Conservation (phyloP, 1,284 basidiomycete species). For the Sutorius eximius region DNA sequence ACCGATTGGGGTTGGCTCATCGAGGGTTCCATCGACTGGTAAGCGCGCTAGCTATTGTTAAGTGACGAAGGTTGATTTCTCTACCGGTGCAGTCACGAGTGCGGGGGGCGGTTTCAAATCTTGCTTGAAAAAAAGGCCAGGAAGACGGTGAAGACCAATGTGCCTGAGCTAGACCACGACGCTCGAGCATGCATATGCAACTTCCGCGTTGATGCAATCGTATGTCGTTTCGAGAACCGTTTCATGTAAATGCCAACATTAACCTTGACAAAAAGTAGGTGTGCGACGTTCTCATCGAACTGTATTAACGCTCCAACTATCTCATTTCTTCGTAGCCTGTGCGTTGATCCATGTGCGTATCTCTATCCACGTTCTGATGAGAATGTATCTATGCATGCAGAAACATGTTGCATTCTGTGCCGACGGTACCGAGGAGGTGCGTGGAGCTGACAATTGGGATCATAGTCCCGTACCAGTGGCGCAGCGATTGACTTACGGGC, state of each 20-base stretch:
- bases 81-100: constrained; percentile 9
- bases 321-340: constrained; percentile 11
- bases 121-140: constrained; percentile 22
- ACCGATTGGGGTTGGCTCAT: constrained; percentile 29
- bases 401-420: constrained; percentile 61
- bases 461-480: constrained; percentile 55
- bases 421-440: constrained; percentile 52
- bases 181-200: constrained; percentile 28
- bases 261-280: constrained; percentile 21
- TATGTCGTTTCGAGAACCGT: constrained; percentile 4
- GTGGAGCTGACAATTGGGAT: constrained; percentile 70
- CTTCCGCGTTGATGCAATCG: constrained; percentile 25
- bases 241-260: constrained; percentile 4
- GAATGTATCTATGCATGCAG: constrained; percentile 4
- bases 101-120: constrained; percentile 28
- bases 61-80: background rate
- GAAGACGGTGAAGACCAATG: constrained; percentile 5
- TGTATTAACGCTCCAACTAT: background rate
- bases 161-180: constrained; percentile 22
- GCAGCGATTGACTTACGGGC: constrained; percentile 53
- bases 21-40: constrained; percentile 28
- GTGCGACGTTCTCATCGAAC: background rate
- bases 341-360: background rate
- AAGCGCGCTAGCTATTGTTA: background rate
- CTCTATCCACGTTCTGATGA: constrained; percentile 1